These are phyloP conservation scores for Torulaspora maleeae DNA, from an alignment of 805 yeast species.

Conservation along the genomic window DNA sequence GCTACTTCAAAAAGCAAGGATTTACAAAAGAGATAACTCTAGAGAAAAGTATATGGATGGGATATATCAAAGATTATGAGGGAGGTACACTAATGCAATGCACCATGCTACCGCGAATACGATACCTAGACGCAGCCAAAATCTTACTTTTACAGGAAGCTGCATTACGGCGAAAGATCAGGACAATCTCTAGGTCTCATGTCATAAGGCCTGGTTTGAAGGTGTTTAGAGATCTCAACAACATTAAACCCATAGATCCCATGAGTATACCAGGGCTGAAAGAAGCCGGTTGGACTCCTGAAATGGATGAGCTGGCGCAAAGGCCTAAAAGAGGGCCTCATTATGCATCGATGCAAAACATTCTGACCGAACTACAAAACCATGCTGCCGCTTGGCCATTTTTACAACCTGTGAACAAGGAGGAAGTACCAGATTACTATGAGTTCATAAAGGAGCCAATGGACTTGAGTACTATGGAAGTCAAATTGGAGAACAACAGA, in stretches of 20 bases:
- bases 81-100: constrained; percentile 99
- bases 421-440: constrained; percentile 94
- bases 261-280: constrained; percentile 80
- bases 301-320: constrained; percentile 95
- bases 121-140: constrained; percentile 86
- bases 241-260: constrained; percentile 63
- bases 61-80: constrained; percentile 96
- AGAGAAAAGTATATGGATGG: constrained; percentile 90
- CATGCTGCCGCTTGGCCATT: constrained; percentile 99
- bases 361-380: constrained; percentile 82
- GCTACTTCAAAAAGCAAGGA: constrained; percentile 97
- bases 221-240: constrained; percentile 51
- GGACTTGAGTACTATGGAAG: constrained; percentile 96
- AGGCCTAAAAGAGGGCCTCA: constrained; percentile 93
- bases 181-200: constrained; percentile 72
- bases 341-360: constrained; percentile 85
- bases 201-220: constrained; percentile 77
- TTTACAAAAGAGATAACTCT: constrained; percentile 91
- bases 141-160: constrained; percentile 85
- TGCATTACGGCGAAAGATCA: constrained; percentile 79
- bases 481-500: constrained; percentile 83
- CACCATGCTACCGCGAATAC: constrained; percentile 79
- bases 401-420: constrained; percentile 83
- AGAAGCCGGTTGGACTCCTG: constrained; percentile 97
- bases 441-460: constrained; percentile 96